These are phyloP conservation scores for Grosmannia huntii DNA, from an alignment of 2,329 filamentous ascomycete genomes.

Conservation along the genomic window DNA sequence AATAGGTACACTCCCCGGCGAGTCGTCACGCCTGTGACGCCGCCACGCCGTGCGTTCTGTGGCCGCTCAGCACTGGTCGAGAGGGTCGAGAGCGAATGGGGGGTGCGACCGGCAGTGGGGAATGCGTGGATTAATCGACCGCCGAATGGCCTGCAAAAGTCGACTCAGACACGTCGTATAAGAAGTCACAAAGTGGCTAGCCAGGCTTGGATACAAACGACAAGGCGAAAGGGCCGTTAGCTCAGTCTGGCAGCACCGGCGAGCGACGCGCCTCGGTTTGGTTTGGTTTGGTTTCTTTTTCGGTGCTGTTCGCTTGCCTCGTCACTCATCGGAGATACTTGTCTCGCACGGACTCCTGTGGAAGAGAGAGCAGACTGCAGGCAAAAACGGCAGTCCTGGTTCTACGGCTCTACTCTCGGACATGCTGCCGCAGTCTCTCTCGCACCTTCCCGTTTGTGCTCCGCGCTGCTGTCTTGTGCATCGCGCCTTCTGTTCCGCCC, in stretches of 20 bases:
- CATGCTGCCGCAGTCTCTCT: background rate
- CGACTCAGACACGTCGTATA: background rate
- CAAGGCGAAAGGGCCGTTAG: background rate
- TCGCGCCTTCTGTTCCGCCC: background rate
- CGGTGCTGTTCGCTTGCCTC: background rate
- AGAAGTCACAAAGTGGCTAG: background rate
- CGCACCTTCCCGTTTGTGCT: background rate
- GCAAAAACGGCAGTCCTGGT: background rate
- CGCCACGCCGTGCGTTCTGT: background rate
- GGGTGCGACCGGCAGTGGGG: background rate
- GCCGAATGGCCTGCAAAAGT: background rate
- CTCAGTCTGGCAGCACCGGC: background rate
- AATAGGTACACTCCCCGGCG: slow-evolving; percentile 1
- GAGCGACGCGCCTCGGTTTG: background rate
- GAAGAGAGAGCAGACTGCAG: background rate
- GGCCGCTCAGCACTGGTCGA: background rate
- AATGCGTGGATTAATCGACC: background rate
- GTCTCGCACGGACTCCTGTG: background rate
- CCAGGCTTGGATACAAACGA: background rate
- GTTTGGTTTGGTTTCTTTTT: no score
- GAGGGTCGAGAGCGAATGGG: background rate
- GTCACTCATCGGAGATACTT: background rate
- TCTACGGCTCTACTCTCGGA: background rate
- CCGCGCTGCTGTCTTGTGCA: background rate
- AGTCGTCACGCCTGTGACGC: background rate